A percentile compares a stretch with the other conserved stretches of the same genome.
phyloP scores from a whole-genome alignment of 352 stramenopile species.

The Globisporangium rhizosaccharum region DNA sequence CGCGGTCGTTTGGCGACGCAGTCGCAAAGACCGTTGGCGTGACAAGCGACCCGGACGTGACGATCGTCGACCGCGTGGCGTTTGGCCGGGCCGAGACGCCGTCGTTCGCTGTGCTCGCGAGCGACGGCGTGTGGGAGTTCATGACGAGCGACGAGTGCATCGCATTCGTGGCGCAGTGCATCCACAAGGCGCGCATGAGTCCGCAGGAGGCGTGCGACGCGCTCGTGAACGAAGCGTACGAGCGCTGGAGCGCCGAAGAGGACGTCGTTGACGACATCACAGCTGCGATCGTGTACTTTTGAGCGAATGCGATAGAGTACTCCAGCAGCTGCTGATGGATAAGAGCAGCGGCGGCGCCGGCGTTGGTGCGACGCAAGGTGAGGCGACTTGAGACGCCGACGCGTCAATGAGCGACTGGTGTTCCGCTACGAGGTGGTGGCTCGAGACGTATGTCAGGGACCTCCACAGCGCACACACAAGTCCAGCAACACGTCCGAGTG shows the following conservation, averaged over 20 bases:
- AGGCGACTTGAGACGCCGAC: too few species aligned
- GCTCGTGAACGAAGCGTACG: constrained; percentile 57
- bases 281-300: constrained; percentile 60
- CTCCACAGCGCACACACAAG: too few species aligned
- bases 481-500: too few species aligned
- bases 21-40: constrained; percentile 80
- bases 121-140: constrained; percentile 85
- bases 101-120: constrained; percentile 69
- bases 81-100: constrained; percentile 19
- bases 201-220: constrained; percentile 65
- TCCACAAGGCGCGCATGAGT: constrained; percentile 34
- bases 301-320: constrained; percentile 8
- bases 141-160: constrained; percentile 71
- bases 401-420: too few species aligned
- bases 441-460: too few species aligned
- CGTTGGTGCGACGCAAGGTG: too few species aligned
- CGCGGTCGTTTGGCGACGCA: constrained; percentile 69
- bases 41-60: constrained; percentile 60
- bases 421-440: too few species aligned
- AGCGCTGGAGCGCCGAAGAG: constrained; percentile 77
- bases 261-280: constrained; percentile 85
- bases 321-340: not conserved
- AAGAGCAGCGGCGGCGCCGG: too few species aligned
- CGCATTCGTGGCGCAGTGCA: constrained; percentile 48
- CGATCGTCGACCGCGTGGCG: constrained; percentile 31